Evolutionary conservation across 116 monocot species (phyloP), one percentile per base, ranked within the genome.

Genomic region (Phalaenopsis hybrid): DNA sequence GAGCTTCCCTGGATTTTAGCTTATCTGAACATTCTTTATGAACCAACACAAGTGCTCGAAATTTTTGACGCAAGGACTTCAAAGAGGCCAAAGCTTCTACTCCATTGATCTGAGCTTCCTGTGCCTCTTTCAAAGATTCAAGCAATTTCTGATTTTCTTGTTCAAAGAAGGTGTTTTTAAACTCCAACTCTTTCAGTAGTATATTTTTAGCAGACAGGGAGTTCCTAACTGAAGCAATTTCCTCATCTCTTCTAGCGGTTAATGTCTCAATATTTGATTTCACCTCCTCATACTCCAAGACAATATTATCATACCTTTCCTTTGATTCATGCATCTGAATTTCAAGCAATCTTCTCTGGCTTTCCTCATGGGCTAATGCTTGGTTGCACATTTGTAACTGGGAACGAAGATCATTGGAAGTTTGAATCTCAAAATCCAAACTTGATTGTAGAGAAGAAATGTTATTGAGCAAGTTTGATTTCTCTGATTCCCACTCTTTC

Each of bases 281-380:
- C 20, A 86, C 90, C 6, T 88, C 92, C 75, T 93, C 90, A 82
- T 82, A 93, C 43, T 93, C 92, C 20, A 88, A 73, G 7, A 86
- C 81, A 23, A 88, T 83, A 67, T 86, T 89, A 65, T 93, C 87
- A 81, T 85, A 90, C 31, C 75, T 57, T 28, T 33, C 70, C 76
- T 79, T 83, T 10, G 81, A 90, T 82, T 93, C 92, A 23, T 79
- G 85, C n/a, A 90, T 69, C 80, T 99, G 91, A 49, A 88, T 83
- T 78, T 95, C 93, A 75, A 95, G 85, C 85, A 92, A 34, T 76
- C 93, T 99, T 80, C 95, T 92, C 34, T 88, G 81, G 79, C 95
- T 92, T 82, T 99, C 95, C 83, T 99, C 95, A 76, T 86, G 92
- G 3, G 92, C 92, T 34, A 99, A 51, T 5, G 86, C 95, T 79